Percentiles rank a stretch among this genome's conserved stretches.
These are phyloP conservation scores for Dictyophora rubrovolvata DNA, from an alignment of 768 basidiomycete genomes.

Conservation along the genomic window DNA sequence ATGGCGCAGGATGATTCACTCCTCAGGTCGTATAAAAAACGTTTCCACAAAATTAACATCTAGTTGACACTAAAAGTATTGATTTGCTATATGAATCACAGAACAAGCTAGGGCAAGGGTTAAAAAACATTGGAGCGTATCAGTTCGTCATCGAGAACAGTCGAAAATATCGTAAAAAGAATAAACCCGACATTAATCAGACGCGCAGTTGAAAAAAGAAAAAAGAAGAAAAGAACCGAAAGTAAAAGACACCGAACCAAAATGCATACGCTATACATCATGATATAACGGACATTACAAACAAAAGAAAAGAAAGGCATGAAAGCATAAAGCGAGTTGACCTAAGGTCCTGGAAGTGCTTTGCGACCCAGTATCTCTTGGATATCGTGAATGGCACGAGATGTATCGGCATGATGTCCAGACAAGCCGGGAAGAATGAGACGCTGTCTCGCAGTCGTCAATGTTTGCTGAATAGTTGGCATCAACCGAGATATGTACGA, in stretches of 20 bases:
- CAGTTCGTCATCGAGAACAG: background rate
- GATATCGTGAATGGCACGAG: conserved; percentile 61
- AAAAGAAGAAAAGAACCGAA: no score
- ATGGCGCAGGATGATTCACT: no score
- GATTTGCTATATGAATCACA: background rate
- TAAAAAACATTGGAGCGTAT: background rate
- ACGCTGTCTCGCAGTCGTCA: conserved; percentile 73
- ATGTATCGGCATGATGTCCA: conserved; percentile 49
- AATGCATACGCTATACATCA: background rate
- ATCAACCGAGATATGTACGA: conserved; percentile 76
- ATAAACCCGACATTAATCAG: background rate
- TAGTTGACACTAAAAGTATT: no score
- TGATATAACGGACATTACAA: background rate
- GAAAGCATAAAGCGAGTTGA: background rate
- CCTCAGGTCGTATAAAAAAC: no score
- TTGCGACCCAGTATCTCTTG: conserved; percentile 57
- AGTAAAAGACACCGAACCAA: background rate
- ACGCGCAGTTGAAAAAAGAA: background rate
- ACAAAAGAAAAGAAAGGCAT: background rate
- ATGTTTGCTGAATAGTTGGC: conserved; percentile 64
- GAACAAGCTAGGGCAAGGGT: background rate
- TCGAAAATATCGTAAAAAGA: background rate
- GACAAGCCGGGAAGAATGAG: conserved; percentile 65
- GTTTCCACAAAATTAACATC: no score
- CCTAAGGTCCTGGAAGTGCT: conserved; percentile 9